A percentile compares a stretch with the other conserved stretches of the same genome.
These are phyloP conservation scores for Forsythia suspensa DNA, from an alignment of 257 asterid genomes.

Conservation along the genomic window DNA sequence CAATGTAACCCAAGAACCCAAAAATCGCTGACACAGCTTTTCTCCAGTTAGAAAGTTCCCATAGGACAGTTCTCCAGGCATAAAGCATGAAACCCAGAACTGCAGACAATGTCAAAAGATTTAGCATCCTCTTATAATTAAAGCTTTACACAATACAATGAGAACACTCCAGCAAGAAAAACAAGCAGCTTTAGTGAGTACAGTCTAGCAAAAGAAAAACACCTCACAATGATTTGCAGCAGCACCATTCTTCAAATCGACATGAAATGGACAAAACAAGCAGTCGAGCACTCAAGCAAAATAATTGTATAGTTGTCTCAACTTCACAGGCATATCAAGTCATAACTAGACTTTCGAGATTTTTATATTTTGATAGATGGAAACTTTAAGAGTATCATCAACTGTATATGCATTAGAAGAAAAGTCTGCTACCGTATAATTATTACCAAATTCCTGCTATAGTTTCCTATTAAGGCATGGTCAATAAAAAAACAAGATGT, in stretches of 20 bases:
- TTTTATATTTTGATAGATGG: neutral
- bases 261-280: neutral
- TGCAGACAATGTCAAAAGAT: conserved; percentile 32
- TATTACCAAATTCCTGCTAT: neutral
- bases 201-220: neutral
- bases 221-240: neutral
- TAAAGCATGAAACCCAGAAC: conserved; percentile 64
- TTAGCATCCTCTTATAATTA: neutral
- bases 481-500: neutral
- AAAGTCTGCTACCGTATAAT: neutral
- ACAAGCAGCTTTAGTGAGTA: neutral
- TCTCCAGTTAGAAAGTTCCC: conserved; percentile 90
- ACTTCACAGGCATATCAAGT: neutral
- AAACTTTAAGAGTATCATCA: neutral
- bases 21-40: conserved; percentile 31
- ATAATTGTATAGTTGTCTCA: neutral
- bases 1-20: conserved; percentile 43
- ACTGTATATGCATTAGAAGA: neutral
- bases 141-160: neutral
- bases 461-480: neutral
- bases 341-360: neutral
- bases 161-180: neutral
- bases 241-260: neutral
- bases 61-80: conserved; percentile 82
- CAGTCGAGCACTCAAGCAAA: neutral